These are phyloP conservation scores for Termitomyces sp. DNA, from an alignment of 768 basidiomycete genomes.

Conservation along the genomic window DNA sequence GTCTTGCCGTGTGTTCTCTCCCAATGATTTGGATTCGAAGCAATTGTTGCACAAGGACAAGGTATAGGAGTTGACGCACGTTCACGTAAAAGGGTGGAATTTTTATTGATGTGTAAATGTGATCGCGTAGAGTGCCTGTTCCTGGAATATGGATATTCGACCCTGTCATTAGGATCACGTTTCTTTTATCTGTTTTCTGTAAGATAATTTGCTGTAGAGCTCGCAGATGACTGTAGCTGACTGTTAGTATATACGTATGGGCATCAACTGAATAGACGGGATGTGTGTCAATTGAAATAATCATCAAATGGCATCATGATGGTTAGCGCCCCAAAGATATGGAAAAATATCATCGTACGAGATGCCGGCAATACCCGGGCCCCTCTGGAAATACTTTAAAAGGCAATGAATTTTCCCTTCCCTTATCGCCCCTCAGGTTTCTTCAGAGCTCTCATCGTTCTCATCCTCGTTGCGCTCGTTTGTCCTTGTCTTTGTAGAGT, in stretches of 20 bases:
- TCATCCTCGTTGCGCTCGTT: background rate
- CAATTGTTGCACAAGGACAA: background rate
- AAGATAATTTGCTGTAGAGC: too few relatives aligned
- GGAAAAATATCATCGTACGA: background rate
- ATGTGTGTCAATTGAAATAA: too few relatives aligned
- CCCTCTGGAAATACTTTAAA: background rate
- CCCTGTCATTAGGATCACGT: too few relatives aligned
- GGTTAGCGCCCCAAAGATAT: background rate
- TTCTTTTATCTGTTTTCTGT: too few relatives aligned
- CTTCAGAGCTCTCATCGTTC: background rate
- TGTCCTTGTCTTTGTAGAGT: background rate
- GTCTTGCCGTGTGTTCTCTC: background rate
- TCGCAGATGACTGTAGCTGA: too few relatives aligned
- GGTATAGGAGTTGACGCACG: background rate
- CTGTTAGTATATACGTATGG: too few relatives aligned
- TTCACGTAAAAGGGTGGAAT: background rate
- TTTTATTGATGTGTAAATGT: too few relatives aligned
- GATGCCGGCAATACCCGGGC: background rate
- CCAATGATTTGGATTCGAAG: background rate
- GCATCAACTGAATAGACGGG: too few relatives aligned
- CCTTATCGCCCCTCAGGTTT: background rate
- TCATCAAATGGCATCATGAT: too few relatives aligned
- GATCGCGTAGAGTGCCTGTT: too few relatives aligned
- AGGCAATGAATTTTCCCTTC: background rate
- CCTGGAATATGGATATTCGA: too few relatives aligned